Percentiles rank a stretch among this genome's conserved stretches.
Conservation (phyloP, 306 rosid species). For the Potentilla sterilis region DNA sequence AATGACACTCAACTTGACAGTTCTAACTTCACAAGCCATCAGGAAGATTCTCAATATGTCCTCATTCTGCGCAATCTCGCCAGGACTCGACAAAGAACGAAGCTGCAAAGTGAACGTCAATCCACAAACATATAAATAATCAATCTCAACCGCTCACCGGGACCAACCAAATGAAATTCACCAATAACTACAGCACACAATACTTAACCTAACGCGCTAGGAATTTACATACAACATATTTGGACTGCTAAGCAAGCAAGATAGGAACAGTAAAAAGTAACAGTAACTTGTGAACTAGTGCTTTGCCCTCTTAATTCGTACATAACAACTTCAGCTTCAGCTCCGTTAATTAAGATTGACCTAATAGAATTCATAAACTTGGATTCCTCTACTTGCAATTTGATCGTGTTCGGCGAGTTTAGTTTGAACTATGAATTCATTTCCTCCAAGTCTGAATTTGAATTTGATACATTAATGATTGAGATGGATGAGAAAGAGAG, state of each 20-base stretch:
- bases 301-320: not conserved
- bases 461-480: not conserved
- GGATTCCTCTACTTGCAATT: not conserved
- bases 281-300: not conserved
- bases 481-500: conserved; percentile 4
- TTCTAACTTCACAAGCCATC: conserved; percentile 88
- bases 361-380: not conserved
- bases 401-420: not conserved
- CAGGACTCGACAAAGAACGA: conserved; percentile 72
- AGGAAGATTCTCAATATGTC: conserved; percentile 84
- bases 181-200: not conserved
- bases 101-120: conserved; percentile 61
- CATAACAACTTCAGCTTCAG: not conserved
- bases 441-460: not conserved
- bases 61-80: conserved; percentile 87
- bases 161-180: conserved; percentile 13
- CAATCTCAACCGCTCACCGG: not conserved
- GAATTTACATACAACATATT: not conserved
- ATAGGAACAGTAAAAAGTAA: not conserved
- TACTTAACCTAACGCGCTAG: not conserved
- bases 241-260: not conserved
- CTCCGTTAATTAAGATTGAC: not conserved
- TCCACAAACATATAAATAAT: conserved; percentile 14
- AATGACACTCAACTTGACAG: conserved; percentile 81
- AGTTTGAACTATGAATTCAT: not conserved